Conservation (phyloP, 345 rosid genomes). For the Linum lewisii region DNA sequence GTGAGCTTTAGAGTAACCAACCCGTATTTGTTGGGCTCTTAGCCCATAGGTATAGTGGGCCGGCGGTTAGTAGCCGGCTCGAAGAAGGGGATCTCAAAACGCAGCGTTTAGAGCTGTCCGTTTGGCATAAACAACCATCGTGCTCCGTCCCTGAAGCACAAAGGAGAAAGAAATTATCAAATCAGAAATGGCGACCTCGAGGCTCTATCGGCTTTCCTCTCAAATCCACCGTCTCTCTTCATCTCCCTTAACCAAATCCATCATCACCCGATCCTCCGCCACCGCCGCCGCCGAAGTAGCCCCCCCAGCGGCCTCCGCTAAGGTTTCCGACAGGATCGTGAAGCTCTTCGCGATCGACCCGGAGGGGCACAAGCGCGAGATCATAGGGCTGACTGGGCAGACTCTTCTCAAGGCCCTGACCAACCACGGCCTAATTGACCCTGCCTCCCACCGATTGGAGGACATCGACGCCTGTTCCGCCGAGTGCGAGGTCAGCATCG, state of each 20-base stretch:
- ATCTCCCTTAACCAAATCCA: constrained; percentile 34
- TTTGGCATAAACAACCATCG: too few relatives aligned
- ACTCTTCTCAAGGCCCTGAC: constrained; percentile 73
- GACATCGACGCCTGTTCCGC: constrained; percentile 98
- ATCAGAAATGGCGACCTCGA: constrained; percentile 34
- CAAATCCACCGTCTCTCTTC: constrained; percentile 46
- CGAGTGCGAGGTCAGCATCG: constrained; percentile 97
- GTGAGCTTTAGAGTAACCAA: too few relatives aligned
- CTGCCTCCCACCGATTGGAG: constrained; percentile 81
- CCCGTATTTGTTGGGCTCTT: too few relatives aligned
- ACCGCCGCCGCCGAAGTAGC: constrained; percentile 20
- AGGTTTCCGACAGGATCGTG: constrained; percentile 84
- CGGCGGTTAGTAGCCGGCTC: too few relatives aligned
- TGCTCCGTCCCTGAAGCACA: neutral
- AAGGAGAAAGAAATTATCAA: neutral
- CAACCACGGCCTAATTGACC: constrained; percentile 73
- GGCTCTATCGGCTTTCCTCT: constrained; percentile 49
- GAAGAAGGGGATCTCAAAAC: too few relatives aligned
- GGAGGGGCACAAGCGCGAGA: constrained; percentile 62
- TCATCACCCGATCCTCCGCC: constrained; percentile 33
- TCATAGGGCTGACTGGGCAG: constrained; percentile 78
- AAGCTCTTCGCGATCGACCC: constrained; percentile 76
- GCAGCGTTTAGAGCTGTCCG: too few relatives aligned
- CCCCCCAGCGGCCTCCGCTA: constrained; percentile 40
- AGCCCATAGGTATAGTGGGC: too few relatives aligned